Base-by-base conservation (phyloP, 1,284 basidiomycete species). In the Ustilago curta region DNA sequence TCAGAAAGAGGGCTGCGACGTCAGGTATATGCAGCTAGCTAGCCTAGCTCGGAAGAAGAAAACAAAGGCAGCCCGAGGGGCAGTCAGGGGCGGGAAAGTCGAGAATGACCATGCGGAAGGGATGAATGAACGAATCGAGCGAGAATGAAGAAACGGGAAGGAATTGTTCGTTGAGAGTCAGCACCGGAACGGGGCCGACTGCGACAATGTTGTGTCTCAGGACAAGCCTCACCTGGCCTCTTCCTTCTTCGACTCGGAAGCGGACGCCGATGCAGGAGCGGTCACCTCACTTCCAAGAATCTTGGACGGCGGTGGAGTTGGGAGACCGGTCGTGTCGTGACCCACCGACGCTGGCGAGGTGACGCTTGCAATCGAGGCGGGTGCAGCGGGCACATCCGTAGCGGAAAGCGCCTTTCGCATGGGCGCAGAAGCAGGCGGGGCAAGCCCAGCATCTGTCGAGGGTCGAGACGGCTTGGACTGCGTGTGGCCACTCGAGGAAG, bases 221-320 rank as follows among this genome's bases (percentile, higher is more conserved):
- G n/a, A 19, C 14, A 19, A 49, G 23, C 18, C 37, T 57, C 47
- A 58, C 7, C 25, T n/a, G 23, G 37, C 8, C 18, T 56, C 53
- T 37, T 31, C 43, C 23, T 58, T 49, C 3, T 55, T 49, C 18
- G 67, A 52, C 32, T 27, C 45, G 2, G 44, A 23, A n/a, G 51
- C 44, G 18, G 67, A 52, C 32, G 25, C 45, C 0, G 44, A 11
- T n/a, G 51, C 44, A 8, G 59, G 19, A 21, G 59, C 44, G 4
- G 32, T 3, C 23, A n/a, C 47, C 18, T 57, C 61, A 7, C 58
- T 21, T 35, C 44, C 58, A 14, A 74, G 50, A 29, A 76, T 76
- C 45, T 76, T 76, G 62, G 74, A 76, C 16, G 69, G 39, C 11
- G 74, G 74, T 18, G 74, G 74, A 11, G 74, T 72, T 7, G 74